Base-by-base conservation (phyloP, 176 grass and related monocot species). In the Puya raimondii region DNA sequence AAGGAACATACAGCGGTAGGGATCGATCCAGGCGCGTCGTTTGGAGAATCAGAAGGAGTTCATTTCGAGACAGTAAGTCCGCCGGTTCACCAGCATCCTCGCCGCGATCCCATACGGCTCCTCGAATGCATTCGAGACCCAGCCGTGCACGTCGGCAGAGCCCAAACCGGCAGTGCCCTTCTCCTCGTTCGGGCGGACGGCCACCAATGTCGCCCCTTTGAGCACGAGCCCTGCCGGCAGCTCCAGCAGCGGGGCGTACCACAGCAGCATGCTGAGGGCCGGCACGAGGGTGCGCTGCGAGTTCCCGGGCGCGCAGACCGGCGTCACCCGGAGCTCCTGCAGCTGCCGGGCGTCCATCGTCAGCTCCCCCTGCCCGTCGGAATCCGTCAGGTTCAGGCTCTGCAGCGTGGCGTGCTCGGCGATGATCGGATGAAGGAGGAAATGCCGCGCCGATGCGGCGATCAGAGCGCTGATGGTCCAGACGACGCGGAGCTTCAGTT, bases 401-500 rank as follows among this genome's bases (percentile, higher is more conserved):
- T 61, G 25, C 53, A 77, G 47, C 2, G 75, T 63, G 12, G 42
- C 65, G 20, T 77, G 66, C 25, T 69, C 66, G 3, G 52, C 65
- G 2, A 69, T 48, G 26, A 77, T 77, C 27, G 27, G 75, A 3
- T 69, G 53, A 29, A 77, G 75, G 25, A 77, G 75, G n/a, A 63
- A 77, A 50, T 77, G 75, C 13, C 75, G 65, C 1, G 75, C 52
- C 10, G 75, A 77, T n/a, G 75, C 75, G 1, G 75, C 75, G 33
- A 77, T 69, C 8, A 77, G 65, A n/a, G 75, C 68, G 75, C 75
- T 77, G 53, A 77, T 77, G 14, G 75, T 77, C 75, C 75, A 77
- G 5, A 77, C 65, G 0, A 77, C 74, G 50, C 74, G 66, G n/a
- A 67, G 51, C 29, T 77, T 77, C 33, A 77, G 49, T 18, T 42